A percentile compares a stretch with the other conserved stretches of the same genome.
Evolutionary conservation across 495 filamentous ascomycete genomes (phyloP).

Genomic region (Penicillium antarcticum): DNA sequence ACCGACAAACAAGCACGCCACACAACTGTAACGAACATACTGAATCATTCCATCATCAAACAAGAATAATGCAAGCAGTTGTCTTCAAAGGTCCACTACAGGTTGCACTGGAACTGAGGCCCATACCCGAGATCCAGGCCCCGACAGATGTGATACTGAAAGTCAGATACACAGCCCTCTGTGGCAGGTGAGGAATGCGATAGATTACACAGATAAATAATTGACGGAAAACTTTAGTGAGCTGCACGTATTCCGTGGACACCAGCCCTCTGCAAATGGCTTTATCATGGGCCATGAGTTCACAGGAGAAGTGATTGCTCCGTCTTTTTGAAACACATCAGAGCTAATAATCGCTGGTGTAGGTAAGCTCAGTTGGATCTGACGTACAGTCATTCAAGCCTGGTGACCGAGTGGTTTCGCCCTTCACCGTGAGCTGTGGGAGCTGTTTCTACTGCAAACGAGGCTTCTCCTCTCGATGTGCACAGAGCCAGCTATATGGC

Average conservation of each 20-base stretch:
- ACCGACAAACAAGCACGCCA: background rate
- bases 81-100: slow-evolving; percentile 35
- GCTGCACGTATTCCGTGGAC: slow-evolving; percentile 26
- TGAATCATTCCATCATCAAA: no score
- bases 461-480: slow-evolving; percentile 50
- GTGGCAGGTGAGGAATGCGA: slow-evolving; percentile 66
- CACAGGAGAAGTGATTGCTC: slow-evolving; percentile 20
- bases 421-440: slow-evolving; percentile 66
- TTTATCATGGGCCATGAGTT: slow-evolving; percentile 54
- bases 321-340: no score
- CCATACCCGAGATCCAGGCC: slow-evolving; percentile 54
- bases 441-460: slow-evolving; percentile 78
- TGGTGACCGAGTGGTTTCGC: slow-evolving; percentile 50
- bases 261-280: slow-evolving; percentile 54
- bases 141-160: slow-evolving; percentile 77
- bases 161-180: slow-evolving; percentile 78
- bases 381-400: slow-evolving; percentile 51
- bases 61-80: slow-evolving; percentile 27
- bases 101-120: slow-evolving; percentile 41
- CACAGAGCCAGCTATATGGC: slow-evolving; percentile 67
- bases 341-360: no score
- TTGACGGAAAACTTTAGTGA: slow-evolving; percentile 11
- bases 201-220: background rate
- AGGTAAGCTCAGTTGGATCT: slow-evolving; percentile 1
- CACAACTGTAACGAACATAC: no score